Base-by-base conservation (phyloP, 2,329 filamentous ascomycete genomes). In the Aspergillus vadensis region DNA sequence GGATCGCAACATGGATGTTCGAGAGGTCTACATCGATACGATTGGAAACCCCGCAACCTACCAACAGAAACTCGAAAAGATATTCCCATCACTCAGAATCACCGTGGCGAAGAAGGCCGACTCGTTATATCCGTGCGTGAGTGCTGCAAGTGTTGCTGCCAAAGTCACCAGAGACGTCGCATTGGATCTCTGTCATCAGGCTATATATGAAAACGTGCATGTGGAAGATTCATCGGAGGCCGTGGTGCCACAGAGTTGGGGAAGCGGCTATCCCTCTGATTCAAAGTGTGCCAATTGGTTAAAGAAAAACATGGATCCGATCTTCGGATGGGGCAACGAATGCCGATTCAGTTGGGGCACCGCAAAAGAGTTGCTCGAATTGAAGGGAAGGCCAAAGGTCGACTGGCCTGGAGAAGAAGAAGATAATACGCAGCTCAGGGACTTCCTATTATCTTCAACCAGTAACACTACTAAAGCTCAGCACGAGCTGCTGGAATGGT, bases 271-370 rank as follows among this genome's bases (percentile, higher is more conserved):
- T 74, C 95, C 95, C 0, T 92, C 90, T 1, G 95, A 99, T 77
- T 87, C 83, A 19, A 85, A 90, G 63, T 96, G 92, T 69, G 86
- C 89, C 2, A 76, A 79, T 21, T 99, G 95, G 94, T 75, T 99
- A 72, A 91, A 88, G 77, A 80, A 80, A 41, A 95, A 94, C 66
- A 94, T 97, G 88, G 89, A 99, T 72, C 91, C 91, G 2, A 79
- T 98, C 1, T 99, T 98, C 79, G 95, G 95, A 14, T 99, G 95
- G 94, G 93, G 94, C 0, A 85, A 85, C 23, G 93, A 98, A 77
- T 96, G 92, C 74, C 84, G 95, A 4, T 98, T 97, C 72, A 97
- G 92, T 72, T 99, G 95, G 95, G 91, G 90, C 0, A 98, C 95
- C 0, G 91, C 91, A 2, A 97, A 96, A 79, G 93, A 98, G 71